phyloP scores from a whole-genome alignment of 768 basidiomycete species.

The Rhizopogon vulgaris region DNA sequence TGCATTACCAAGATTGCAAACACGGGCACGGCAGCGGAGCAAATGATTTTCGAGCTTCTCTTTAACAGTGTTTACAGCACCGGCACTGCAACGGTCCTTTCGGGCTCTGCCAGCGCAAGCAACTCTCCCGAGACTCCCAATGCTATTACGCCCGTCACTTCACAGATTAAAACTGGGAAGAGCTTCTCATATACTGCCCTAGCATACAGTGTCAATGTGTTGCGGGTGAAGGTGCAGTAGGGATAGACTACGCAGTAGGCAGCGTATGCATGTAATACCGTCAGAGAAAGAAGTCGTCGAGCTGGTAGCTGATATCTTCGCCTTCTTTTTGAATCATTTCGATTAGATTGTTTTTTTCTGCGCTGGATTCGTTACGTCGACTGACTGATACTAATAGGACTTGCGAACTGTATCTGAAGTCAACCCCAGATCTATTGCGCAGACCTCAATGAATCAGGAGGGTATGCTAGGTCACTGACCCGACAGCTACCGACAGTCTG shows the following conservation, averaged over 20 bases:
- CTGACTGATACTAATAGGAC: no score
- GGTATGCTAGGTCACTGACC: neutral
- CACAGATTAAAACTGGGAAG: conserved; percentile 39
- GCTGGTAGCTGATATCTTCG: neutral
- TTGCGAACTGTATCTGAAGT: no score
- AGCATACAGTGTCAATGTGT: conserved; percentile 35
- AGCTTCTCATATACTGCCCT: conserved; percentile 52
- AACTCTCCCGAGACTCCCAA: conserved; percentile 51
- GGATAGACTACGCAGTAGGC: neutral
- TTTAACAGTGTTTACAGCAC: conserved; percentile 39
- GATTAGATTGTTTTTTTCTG: no score
- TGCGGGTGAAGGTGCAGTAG: conserved; percentile 4
- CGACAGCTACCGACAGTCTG: neutral
- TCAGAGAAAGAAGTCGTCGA: neutral
- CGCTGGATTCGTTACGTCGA: no score
- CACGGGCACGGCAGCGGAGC: conserved; percentile 32
- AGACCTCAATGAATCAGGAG: neutral
- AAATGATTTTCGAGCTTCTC: conserved; percentile 48
- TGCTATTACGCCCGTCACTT: conserved; percentile 39
- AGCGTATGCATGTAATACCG: neutral
- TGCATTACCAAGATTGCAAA: conserved; percentile 44
- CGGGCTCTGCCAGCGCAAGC: conserved; percentile 42
- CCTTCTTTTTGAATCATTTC: neutral
- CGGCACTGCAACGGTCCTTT: conserved; percentile 45
- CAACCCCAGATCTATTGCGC: neutral